Conservation (phyloP, 257 asterid genomes). For the Agastache rugosa region DNA sequence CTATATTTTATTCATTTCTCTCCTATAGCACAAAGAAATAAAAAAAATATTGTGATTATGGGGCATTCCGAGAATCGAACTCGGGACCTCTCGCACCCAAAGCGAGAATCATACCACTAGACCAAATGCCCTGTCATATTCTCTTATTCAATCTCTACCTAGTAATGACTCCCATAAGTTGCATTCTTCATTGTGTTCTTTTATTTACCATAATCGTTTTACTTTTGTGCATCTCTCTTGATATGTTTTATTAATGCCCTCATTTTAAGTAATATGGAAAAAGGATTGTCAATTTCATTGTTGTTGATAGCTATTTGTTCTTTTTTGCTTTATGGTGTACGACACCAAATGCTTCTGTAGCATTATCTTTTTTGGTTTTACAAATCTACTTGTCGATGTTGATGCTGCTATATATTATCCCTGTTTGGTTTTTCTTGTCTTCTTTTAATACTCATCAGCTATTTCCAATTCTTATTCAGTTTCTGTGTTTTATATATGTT, state of each 20-base stretch:
- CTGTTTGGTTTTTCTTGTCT: too few species aligned
- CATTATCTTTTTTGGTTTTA: background rate
- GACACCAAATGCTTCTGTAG: background rate
- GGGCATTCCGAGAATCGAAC: slow-evolving; percentile 81
- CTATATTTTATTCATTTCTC: background rate
- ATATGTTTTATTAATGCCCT: background rate
- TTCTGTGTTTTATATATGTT: background rate
- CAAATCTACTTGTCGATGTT: background rate
- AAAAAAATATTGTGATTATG: background rate
- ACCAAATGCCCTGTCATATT: slow-evolving; percentile 70
- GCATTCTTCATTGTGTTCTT: background rate
- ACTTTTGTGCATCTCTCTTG: background rate
- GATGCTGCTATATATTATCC: background rate
- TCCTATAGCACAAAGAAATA: background rate
- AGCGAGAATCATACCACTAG: slow-evolving; percentile 95
- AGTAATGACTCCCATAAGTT: background rate
- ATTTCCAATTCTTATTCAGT: background rate
- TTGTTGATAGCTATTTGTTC: background rate
- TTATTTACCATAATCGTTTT: background rate
- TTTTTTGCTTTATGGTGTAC: background rate
- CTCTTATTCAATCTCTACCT: too few species aligned
- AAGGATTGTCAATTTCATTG: background rate
- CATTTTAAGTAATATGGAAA: background rate
- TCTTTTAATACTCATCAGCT: background rate
- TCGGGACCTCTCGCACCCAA: slow-evolving; percentile 91